These are phyloP conservation scores for Raddia guianensis DNA, from an alignment of 176 grass and related monocot genomes.

Conservation along the genomic window DNA sequence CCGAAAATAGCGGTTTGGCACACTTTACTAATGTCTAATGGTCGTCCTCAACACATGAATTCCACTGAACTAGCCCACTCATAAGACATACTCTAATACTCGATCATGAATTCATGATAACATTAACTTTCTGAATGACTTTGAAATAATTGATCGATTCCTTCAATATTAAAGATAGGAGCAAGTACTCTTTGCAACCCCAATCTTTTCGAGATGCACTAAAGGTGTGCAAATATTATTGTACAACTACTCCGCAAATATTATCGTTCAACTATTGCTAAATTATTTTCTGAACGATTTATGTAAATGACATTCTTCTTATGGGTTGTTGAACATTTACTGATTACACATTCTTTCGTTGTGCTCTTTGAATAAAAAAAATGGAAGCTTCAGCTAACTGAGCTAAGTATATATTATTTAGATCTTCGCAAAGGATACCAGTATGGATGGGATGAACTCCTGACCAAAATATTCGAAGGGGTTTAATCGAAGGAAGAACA, in stretches of 20 bases:
- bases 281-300: conserved; percentile 1
- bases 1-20: no score
- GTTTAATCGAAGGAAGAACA: conserved; percentile 8
- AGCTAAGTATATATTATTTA: no score
- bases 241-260: neutral
- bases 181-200: neutral
- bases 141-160: neutral
- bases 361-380: conserved; percentile 13
- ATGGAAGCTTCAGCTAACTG: neutral
- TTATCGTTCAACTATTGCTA: conserved; percentile 20
- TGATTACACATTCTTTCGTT: neutral
- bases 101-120: neutral
- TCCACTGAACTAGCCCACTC: neutral
- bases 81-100: neutral
- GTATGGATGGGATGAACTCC: neutral
- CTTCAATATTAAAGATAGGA: neutral
- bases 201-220: neutral
- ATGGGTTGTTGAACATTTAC: neutral
- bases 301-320: neutral
- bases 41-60: neutral
- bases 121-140: neutral
- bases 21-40: neutral
- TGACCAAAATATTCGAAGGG: neutral
- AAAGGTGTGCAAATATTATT: neutral
- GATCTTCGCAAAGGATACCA: neutral